A percentile compares a stretch with the other conserved stretches of the same genome.
These are phyloP conservation scores for Megacollybia marginata DNA, from an alignment of 768 basidiomycete genomes.

Conservation along the genomic window DNA sequence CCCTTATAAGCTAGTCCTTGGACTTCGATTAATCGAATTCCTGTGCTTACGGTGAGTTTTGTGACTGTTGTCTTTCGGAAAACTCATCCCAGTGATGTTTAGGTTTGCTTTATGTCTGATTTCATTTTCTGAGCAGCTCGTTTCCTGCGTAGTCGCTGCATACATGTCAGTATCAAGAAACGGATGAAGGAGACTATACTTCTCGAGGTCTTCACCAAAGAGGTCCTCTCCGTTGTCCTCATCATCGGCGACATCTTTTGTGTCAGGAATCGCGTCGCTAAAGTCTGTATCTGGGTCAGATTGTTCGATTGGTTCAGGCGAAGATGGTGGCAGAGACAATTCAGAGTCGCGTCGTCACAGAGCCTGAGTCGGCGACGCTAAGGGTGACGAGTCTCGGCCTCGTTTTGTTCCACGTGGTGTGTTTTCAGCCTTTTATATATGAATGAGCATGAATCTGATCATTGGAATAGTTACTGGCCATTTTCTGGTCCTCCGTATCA, in stretches of 20 bases:
- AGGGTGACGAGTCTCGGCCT: conserved; percentile 35
- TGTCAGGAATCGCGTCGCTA: conserved; percentile 63
- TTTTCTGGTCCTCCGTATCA: too few species aligned
- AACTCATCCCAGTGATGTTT: too few species aligned
- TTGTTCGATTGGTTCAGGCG: conserved; percentile 56
- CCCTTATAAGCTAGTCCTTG: too few species aligned
- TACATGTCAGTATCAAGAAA: conserved; percentile 6
- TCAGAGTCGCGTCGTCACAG: conserved; percentile 43
- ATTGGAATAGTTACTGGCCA: too few species aligned
- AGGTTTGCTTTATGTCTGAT: too few species aligned
- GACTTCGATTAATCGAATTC: too few species aligned
- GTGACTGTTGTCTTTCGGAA: too few species aligned
- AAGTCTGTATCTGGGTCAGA: conserved; percentile 72
- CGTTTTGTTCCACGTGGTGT: too few species aligned
- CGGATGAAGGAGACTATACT: conserved; percentile 36
- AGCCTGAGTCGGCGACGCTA: conserved; percentile 31
- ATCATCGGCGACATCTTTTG: conserved; percentile 57
- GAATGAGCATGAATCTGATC: too few species aligned
- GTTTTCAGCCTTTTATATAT: too few species aligned
- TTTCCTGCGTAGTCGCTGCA: conserved; percentile 82
- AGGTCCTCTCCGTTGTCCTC: conserved; percentile 93
- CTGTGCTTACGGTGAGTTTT: too few species aligned
- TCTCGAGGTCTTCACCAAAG: conserved; percentile 72
- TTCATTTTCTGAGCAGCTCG: too few species aligned
- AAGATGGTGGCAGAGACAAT: conserved; percentile 83